These are phyloP conservation scores for Albifimbria verrucaria DNA, from an alignment of 2,329 filamentous ascomycete species.

Conservation along the genomic window DNA sequence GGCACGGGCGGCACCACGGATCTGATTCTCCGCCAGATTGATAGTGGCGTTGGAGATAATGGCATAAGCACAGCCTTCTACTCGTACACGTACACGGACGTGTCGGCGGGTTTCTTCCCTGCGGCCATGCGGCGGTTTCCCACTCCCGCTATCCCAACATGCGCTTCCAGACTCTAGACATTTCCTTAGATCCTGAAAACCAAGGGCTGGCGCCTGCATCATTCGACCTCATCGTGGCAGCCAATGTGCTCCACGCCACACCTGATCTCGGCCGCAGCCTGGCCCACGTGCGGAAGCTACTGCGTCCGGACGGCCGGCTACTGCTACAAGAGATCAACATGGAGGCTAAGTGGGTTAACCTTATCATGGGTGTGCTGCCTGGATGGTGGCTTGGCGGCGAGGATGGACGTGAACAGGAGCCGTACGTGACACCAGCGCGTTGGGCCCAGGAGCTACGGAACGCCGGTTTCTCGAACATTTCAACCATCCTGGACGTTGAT, in stretches of 20 bases:
- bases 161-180: constrained; percentile 7
- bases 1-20: background rate
- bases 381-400: background rate
- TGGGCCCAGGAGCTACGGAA: background rate
- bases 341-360: background rate
- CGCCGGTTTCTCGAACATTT: background rate
- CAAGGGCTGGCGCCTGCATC: background rate
- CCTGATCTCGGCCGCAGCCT: background rate
- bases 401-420: background rate
- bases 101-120: constrained; percentile 26
- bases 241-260: constrained; percentile 3
- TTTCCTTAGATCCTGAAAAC: background rate
- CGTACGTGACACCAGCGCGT: background rate
- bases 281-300: background rate
- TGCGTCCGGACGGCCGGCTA: background rate
- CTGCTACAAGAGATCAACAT: constrained; percentile 1
- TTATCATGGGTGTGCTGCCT: background rate
- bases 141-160: background rate
- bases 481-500: background rate
- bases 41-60: no score
- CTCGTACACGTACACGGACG: constrained; percentile 39
- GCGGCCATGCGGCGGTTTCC: no score
- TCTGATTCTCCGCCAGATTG: background rate
- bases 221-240: background rate
- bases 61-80: no score